Percentiles rank a stretch among this genome's conserved stretches.
phyloP scores from a whole-genome alignment of 1,284 basidiomycete genomes.

The Puccinia triticina region DNA sequence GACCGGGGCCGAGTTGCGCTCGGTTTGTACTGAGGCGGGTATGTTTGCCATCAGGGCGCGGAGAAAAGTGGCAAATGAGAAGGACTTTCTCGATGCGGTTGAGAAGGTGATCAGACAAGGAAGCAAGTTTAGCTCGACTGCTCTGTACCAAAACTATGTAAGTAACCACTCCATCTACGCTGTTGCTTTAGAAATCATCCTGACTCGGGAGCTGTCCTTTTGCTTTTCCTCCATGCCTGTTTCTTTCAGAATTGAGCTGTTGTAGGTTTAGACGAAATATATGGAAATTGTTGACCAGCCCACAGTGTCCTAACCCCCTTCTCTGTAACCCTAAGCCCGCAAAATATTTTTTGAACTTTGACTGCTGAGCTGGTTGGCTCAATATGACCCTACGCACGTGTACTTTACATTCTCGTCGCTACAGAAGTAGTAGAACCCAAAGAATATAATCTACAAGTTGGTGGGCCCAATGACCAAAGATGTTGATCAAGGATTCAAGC shows the following conservation, averaged over 20 bases:
- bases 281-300: background rate
- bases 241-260: constrained; percentile 9
- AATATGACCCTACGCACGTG: too few species aligned
- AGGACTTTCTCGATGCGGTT: constrained; percentile 95
- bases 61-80: constrained; percentile 94
- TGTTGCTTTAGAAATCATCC: background rate
- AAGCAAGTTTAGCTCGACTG: constrained; percentile 82
- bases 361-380: too few species aligned
- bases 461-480: too few species aligned
- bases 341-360: too few species aligned
- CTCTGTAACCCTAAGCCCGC: too few species aligned
- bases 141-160: constrained; percentile 62
- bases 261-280: background rate
- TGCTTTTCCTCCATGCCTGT: background rate
- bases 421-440: too few species aligned
- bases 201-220: background rate
- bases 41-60: constrained; percentile 99
- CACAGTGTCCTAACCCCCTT: too few species aligned
- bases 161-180: background rate
- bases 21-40: constrained; percentile 96
- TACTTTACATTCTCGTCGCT: too few species aligned
- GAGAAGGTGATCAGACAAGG: constrained; percentile 98
- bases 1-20: constrained; percentile 93
- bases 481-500: too few species aligned
- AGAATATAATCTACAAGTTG: too few species aligned